These are phyloP conservation scores for Trichopus zeylanicus DNA, from an alignment of 116 monocot genomes.

Conservation along the genomic window DNA sequence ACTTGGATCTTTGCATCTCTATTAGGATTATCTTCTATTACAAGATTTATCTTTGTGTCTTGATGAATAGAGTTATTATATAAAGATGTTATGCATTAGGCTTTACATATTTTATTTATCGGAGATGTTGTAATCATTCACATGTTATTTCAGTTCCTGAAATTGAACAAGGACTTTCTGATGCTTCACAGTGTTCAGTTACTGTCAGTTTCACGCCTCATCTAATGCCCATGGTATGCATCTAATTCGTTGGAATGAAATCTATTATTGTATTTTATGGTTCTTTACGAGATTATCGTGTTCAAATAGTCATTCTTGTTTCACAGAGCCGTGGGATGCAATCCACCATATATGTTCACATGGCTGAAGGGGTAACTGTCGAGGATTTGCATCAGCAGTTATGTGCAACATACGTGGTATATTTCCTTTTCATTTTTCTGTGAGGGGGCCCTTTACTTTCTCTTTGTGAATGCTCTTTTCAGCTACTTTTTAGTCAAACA, in stretches of 20 bases:
- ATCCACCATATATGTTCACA: conserved; percentile 84
- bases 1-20: no score
- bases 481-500: no score
- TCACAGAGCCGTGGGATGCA: conserved; percentile 94
- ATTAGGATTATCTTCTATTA: no score
- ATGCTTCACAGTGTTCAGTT: conserved; percentile 71
- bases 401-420: conserved; percentile 52
- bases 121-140: neutral
- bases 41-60: no score
- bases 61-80: no score
- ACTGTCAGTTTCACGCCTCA: conserved; percentile 95
- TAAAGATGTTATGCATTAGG: no score
- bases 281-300: neutral
- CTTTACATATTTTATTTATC: no score
- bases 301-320: neutral
- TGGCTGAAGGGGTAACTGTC: conserved; percentile 63
- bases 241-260: neutral
- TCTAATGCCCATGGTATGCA: conserved; percentile 82
- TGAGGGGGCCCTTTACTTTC: neutral
- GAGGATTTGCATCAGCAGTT: conserved; percentile 64
- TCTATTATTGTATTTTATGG: neutral
- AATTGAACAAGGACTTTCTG: conserved; percentile 92
- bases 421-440: neutral
- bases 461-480: no score
- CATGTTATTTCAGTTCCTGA: conserved; percentile 70